These are phyloP conservation scores for Trichothecium sympodiale DNA, from an alignment of 2,329 filamentous ascomycete species.

Conservation along the genomic window DNA sequence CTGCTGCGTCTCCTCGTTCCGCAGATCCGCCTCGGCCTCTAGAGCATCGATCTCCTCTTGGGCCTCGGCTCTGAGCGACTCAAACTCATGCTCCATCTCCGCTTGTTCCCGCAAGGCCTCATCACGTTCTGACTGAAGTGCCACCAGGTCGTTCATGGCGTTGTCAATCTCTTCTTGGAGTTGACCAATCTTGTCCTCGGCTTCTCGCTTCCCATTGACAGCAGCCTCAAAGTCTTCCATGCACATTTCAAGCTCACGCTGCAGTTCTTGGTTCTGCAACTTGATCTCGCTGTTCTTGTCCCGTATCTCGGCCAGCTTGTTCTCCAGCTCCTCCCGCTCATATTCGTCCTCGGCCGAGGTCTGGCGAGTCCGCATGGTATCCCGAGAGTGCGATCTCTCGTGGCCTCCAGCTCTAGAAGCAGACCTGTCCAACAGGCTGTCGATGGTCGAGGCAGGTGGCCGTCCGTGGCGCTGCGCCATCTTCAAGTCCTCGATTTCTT, in stretches of 20 bases:
- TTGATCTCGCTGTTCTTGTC: slow-evolving; percentile 81
- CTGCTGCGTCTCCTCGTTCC: slow-evolving; percentile 57
- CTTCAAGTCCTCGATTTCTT: slow-evolving; percentile 95
- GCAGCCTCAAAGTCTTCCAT: slow-evolving; percentile 70
- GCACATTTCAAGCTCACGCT: slow-evolving; percentile 69
- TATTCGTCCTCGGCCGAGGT: slow-evolving; percentile 52
- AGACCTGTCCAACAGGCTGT: slow-evolving; percentile 90
- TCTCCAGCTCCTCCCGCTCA: slow-evolving; percentile 79
- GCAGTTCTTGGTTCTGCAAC: slow-evolving; percentile 80
- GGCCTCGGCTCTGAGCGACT: slow-evolving; percentile 49
- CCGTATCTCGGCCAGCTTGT: slow-evolving; percentile 68
- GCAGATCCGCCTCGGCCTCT: slow-evolving; percentile 62
- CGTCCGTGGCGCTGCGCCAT: slow-evolving; percentile 68
- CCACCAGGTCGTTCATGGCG: slow-evolving; percentile 68
- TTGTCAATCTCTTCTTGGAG: slow-evolving; percentile 75
- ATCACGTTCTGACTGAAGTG: slow-evolving; percentile 73
- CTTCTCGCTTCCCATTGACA: slow-evolving; percentile 49
- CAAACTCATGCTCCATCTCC: slow-evolving; percentile 49
- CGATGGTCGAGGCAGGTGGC: slow-evolving; percentile 54
- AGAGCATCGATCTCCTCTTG: slow-evolving; percentile 56
- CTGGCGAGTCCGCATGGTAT: slow-evolving; percentile 56
- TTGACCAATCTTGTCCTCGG: slow-evolving; percentile 45
- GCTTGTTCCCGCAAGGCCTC: slow-evolving; percentile 62
- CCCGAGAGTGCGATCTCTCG: slow-evolving; percentile 62
- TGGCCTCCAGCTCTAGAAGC: slow-evolving; percentile 67